Conservation (phyloP, 352 stramenopile genomes). For the Peronosclerospora sorghi region DNA sequence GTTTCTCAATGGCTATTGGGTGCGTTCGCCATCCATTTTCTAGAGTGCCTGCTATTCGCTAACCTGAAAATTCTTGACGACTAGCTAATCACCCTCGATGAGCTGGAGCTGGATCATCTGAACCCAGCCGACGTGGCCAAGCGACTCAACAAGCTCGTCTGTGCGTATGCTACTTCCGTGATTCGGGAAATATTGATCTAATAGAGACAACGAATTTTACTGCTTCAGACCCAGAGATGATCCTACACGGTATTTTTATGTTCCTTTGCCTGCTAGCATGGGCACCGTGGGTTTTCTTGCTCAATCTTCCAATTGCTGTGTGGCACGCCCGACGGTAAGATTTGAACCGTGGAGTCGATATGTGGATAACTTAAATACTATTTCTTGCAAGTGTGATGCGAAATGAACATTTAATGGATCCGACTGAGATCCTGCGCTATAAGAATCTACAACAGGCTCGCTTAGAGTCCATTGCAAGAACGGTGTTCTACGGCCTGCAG, state of each 20-base stretch:
- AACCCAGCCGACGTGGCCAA: conserved; percentile 79
- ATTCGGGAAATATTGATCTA: too few relatives aligned
- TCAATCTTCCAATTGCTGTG: conserved; percentile 68
- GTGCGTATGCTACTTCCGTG: too few relatives aligned
- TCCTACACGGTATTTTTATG: conserved; percentile 65
- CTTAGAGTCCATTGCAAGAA: conserved; percentile 74
- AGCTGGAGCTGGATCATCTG: conserved; percentile 79
- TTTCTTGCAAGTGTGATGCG: conserved; percentile 36
- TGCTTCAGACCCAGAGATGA: conserved; percentile 64
- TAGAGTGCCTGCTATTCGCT: not conserved
- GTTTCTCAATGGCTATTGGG: conserved; percentile 83
- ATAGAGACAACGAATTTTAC: conserved; percentile 1
- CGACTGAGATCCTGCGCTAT: conserved; percentile 80
- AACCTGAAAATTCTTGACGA: not conserved
- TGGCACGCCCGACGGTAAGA: conserved; percentile 64
- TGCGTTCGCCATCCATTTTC: conserved; percentile 15
- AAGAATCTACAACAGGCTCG: conserved; percentile 75
- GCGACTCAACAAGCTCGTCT: conserved; percentile 79
- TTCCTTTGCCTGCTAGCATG: conserved; percentile 61
- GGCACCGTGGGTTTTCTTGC: conserved; percentile 64
- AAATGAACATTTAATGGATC: conserved; percentile 77
- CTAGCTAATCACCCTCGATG: conserved; percentile 79
- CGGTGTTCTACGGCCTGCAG: conserved; percentile 78
- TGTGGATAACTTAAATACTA: too few relatives aligned
- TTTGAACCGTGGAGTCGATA: too few relatives aligned